Percentiles rank a stretch among this genome's conserved stretches.
These are phyloP conservation scores for Clarkia xantiana DNA, from an alignment of 345 rosid genomes.

Conservation along the genomic window DNA sequence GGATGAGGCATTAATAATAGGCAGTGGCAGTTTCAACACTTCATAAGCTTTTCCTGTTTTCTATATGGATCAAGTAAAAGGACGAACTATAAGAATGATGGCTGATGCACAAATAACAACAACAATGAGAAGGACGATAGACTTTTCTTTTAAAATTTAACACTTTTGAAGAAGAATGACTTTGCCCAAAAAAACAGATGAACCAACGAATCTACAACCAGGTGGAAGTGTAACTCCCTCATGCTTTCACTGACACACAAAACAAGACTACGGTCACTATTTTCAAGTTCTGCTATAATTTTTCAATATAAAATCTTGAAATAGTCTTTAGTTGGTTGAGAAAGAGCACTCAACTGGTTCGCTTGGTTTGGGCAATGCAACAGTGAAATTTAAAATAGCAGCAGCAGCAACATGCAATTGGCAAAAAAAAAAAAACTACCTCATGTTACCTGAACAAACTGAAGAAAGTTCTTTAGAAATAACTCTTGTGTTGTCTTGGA, in stretches of 20 bases:
- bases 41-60: slow-evolving; percentile 79
- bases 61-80: slow-evolving; percentile 27
- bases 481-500: slow-evolving; percentile 84
- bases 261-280: too few species aligned
- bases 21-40: slow-evolving; percentile 61
- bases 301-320: too few species aligned
- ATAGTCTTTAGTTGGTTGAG: too few species aligned
- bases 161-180: too few species aligned
- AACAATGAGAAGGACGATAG: too few species aligned
- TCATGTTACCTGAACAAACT: slow-evolving; percentile 52
- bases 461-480: slow-evolving; percentile 69
- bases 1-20: slow-evolving; percentile 60
- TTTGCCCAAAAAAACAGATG: too few species aligned
- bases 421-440: slow-evolving; percentile 6
- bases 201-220: too few species aligned
- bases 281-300: too few species aligned
- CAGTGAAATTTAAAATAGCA: not conserved
- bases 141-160: too few species aligned
- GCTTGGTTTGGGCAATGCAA: not conserved
- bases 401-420: slow-evolving; percentile 1
- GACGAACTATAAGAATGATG: not conserved
- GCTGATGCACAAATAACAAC: not conserved
- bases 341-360: too few species aligned
- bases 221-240: too few species aligned
- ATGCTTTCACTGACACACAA: too few species aligned